phyloP scores from a whole-genome alignment of 2,329 filamentous ascomycete genomes.

The Tolypocladium paradoxum region DNA sequence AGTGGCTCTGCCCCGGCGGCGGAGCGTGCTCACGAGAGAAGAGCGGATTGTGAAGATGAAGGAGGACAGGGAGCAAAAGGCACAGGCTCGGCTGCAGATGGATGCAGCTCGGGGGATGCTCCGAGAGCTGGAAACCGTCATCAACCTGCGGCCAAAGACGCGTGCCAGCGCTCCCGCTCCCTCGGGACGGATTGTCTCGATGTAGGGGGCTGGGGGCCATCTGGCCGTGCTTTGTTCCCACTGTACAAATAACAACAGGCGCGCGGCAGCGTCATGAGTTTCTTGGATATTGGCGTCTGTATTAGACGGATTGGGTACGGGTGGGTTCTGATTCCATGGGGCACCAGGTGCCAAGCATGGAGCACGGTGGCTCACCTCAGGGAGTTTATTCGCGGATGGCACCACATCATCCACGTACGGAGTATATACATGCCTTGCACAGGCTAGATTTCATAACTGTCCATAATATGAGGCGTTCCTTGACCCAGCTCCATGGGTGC shows the following conservation, averaged over 20 bases:
- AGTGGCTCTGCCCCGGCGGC: slow-evolving; percentile 60
- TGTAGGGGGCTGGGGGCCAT: slow-evolving; percentile 20
- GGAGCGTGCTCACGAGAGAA: slow-evolving; percentile 66
- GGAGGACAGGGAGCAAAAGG: slow-evolving; percentile 71
- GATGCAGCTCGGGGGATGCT: slow-evolving; percentile 86
- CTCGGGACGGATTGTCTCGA: slow-evolving; percentile 28
- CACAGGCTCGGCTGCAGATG: slow-evolving; percentile 58
- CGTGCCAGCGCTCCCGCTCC: slow-evolving; percentile 24
- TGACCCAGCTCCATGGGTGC: background rate
- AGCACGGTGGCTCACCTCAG: background rate
- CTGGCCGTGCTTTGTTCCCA: background rate
- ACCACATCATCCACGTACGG: too few relatives aligned
- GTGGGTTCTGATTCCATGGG: background rate
- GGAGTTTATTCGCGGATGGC: background rate
- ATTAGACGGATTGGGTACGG: background rate
- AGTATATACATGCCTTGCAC: background rate
- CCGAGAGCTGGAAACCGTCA: slow-evolving; percentile 83
- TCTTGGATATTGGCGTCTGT: background rate
- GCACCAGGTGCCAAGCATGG: too few relatives aligned
- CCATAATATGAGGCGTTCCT: background rate
- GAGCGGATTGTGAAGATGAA: slow-evolving; percentile 81
- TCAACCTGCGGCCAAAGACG: slow-evolving; percentile 41
- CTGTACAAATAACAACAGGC: slow-evolving; percentile 2
- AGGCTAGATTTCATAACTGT: background rate
- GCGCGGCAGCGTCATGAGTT: background rate